Evolutionary conservation across 495 filamentous ascomycete species (phyloP).

Genomic region (Talaromyces proteolyticus): DNA sequence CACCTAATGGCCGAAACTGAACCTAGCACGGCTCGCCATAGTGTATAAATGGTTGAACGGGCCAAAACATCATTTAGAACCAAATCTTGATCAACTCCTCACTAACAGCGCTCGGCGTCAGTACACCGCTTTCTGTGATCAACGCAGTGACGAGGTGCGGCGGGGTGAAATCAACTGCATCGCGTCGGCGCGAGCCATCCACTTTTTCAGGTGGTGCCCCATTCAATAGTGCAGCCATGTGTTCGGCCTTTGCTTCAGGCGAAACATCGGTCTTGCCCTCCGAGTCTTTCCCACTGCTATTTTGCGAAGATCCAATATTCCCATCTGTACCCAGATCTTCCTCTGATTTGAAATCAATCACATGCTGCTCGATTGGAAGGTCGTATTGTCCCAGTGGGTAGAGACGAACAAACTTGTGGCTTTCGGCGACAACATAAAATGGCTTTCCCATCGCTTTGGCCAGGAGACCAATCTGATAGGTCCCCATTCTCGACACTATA

Average conservation of each 20-base stretch:
- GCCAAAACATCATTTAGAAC: slow-evolving; percentile 42
- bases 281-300: not conserved
- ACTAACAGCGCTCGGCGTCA: slow-evolving; percentile 70
- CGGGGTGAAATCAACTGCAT: slow-evolving; percentile 83
- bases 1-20: too few relatives aligned
- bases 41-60: not conserved
- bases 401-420: slow-evolving; percentile 86
- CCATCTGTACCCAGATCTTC: slow-evolving; percentile 40
- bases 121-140: slow-evolving; percentile 69
- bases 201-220: slow-evolving; percentile 2
- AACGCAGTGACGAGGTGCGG: slow-evolving; percentile 74
- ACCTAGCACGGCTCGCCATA: not conserved
- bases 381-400: slow-evolving; percentile 77
- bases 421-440: slow-evolving; percentile 90
- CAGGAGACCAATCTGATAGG: slow-evolving; percentile 80
- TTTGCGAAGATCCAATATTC: slow-evolving; percentile 12
- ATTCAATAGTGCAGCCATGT: slow-evolving; percentile 8
- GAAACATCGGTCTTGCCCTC: slow-evolving; percentile 22
- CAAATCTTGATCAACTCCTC: slow-evolving; percentile 76
- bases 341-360: slow-evolving; percentile 61
- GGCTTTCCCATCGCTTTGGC: slow-evolving; percentile 72
- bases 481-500: slow-evolving; percentile 84
- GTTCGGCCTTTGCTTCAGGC: slow-evolving; percentile 13
- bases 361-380: slow-evolving; percentile 66
- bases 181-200: slow-evolving; percentile 10